Evolutionary conservation across 2,329 filamentous ascomycete species (phyloP).

Genomic region (Fusarium torreyae): DNA sequence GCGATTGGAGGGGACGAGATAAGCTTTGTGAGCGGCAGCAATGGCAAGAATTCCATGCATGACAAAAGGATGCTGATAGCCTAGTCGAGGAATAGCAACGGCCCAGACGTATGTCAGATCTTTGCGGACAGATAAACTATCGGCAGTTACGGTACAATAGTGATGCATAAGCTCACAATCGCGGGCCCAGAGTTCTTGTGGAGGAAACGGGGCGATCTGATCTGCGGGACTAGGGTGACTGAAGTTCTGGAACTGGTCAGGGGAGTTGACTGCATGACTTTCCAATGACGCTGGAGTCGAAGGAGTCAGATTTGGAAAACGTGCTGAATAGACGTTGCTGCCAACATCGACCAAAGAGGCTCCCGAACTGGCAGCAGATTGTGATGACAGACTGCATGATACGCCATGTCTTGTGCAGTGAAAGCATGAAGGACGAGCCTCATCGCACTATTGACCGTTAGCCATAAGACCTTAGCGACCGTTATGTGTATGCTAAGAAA

Average conservation of each 20-base stretch:
- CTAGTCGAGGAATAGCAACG: constrained; percentile 47
- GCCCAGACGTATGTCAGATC: constrained; percentile 51
- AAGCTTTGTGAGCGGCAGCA: constrained; percentile 53
- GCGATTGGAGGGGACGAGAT: constrained; percentile 46
- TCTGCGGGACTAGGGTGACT: constrained; percentile 33
- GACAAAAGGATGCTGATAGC: constrained; percentile 49
- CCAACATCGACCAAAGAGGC: constrained; percentile 4
- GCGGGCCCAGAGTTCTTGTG: constrained; percentile 41
- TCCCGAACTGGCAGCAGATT: not conserved
- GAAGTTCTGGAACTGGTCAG: constrained; percentile 10
- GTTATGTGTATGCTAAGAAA: not conserved
- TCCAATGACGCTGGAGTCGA: constrained; percentile 31
- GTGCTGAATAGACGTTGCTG: constrained; percentile 2
- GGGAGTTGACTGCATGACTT: constrained; percentile 16
- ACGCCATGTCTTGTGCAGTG: constrained; percentile 52
- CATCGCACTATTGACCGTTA: constrained; percentile 47
- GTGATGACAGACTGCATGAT: constrained; percentile 48
- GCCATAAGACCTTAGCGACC: not conserved
- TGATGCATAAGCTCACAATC: constrained; percentile 54
- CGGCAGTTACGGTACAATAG: constrained; percentile 48
- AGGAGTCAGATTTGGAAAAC: constrained; percentile 35
- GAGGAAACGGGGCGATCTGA: constrained; percentile 45
- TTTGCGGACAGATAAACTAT: constrained; percentile 41
- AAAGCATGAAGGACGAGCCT: constrained; percentile 50
- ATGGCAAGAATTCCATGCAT: constrained; percentile 52